Conservation (phyloP, 225 moss, liverwort and hornwort species). For the Sphagnum tenellum region DNA sequence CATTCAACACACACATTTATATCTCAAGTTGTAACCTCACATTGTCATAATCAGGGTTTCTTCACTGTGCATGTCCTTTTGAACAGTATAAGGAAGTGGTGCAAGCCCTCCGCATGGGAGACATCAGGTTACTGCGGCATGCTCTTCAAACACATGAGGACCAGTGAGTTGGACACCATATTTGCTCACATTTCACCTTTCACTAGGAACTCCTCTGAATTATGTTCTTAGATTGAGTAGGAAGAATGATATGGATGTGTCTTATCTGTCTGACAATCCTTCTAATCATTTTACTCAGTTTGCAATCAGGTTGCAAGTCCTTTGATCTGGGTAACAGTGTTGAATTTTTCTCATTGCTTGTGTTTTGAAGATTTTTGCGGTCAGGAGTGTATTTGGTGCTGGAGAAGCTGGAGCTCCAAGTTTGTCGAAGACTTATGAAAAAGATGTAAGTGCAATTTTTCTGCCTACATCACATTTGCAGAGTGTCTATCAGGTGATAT, state of each 20-base stretch:
- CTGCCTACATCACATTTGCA: neutral
- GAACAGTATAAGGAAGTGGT: constrained; percentile 75
- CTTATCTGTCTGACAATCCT: no score
- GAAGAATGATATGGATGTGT: no score
- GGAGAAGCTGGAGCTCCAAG: constrained; percentile 94
- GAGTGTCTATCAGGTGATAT: no score
- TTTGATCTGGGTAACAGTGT: no score
- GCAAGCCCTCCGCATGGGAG: constrained; percentile 64
- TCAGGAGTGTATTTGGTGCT: constrained; percentile 93
- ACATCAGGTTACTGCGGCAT: constrained; percentile 73
- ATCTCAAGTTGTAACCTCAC: no score
- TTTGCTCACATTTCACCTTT: no score
- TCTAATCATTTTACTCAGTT: no score
- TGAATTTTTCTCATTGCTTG: neutral
- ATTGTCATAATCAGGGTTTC: no score
- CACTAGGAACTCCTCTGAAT: no score
- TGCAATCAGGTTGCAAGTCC: no score
- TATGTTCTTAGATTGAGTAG: no score
- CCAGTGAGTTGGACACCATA: constrained; percentile 26
- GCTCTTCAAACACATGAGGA: constrained; percentile 86
- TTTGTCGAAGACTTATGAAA: constrained; percentile 83
- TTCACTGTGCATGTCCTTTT: constrained; percentile 2
- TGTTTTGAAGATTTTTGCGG: constrained; percentile 62
- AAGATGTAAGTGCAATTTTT: constrained; percentile 55
- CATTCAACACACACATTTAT: no score